These are phyloP conservation scores for Dendrostoma leiphaemia DNA, from an alignment of 2,329 filamentous ascomycete genomes.

Conservation along the genomic window DNA sequence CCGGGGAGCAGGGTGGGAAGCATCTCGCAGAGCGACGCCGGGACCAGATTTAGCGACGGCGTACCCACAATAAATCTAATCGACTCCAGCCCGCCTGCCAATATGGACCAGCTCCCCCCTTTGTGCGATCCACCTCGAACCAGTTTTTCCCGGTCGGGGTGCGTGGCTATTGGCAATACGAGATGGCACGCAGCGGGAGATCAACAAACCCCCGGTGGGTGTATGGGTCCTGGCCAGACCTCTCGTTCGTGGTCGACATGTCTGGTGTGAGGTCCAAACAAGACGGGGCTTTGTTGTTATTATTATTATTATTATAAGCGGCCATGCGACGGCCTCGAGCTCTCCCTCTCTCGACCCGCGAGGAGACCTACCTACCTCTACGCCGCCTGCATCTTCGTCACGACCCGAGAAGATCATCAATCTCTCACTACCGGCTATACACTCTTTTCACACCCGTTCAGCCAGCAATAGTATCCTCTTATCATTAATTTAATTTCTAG, in stretches of 20 bases:
- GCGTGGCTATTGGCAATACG: slow-evolving; percentile 11
- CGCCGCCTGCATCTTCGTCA: slow-evolving; percentile 6
- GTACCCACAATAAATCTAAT: slow-evolving; percentile 17
- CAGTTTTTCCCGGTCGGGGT: slow-evolving; percentile 7
- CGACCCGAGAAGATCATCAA: slow-evolving; percentile 2
- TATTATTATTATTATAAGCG: slow-evolving; percentile 5
- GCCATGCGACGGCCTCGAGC: neutral
- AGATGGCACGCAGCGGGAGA: slow-evolving; percentile 18
- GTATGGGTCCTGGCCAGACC: neutral
- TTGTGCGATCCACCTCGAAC: slow-evolving; percentile 12
- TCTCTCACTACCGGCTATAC: neutral
- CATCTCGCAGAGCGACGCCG: neutral
- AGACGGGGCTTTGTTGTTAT: too few relatives aligned
- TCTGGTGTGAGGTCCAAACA: neutral
- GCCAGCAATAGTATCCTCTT: neutral
- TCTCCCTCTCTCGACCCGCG: neutral
- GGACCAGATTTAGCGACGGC: slow-evolving; percentile 10
- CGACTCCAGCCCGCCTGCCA: slow-evolving; percentile 1
- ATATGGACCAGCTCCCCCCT: slow-evolving; percentile 8
- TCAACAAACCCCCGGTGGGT: slow-evolving; percentile 10
- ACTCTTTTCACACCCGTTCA: neutral
- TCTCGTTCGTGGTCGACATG: neutral
- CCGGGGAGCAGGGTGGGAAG: neutral
- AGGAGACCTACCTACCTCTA: neutral
- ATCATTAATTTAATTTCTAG: neutral